A percentile compares a stretch with the other conserved stretches of the same genome.
Conservation (phyloP, 2,329 filamentous ascomycete species). For the Davidsoniella eucalypti region DNA sequence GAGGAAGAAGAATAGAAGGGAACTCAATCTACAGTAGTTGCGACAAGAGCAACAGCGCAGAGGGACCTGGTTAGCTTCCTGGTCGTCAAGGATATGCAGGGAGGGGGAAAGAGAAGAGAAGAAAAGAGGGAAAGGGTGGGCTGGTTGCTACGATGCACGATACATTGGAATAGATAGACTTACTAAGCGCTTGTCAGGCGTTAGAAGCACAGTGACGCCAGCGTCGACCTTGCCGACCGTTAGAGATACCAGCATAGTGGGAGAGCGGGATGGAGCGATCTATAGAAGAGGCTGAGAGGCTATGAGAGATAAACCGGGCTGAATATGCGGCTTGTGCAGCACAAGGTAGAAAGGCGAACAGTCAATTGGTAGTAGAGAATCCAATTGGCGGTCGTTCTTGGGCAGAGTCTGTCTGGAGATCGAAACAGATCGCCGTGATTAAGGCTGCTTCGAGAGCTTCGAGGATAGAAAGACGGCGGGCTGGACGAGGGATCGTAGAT, state of each 20-base stretch:
- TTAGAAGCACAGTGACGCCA: conserved; percentile 90
- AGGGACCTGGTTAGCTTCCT: conserved; percentile 12
- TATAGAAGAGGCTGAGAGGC: no score
- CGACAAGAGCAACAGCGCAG: neutral
- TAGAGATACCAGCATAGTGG: conserved; percentile 77
- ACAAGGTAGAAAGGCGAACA: no score
- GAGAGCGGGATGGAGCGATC: neutral
- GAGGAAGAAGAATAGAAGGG: conserved; percentile 87
- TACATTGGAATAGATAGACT: conserved; percentile 19
- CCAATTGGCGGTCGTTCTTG: no score
- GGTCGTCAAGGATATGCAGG: neutral
- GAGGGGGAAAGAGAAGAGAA: neutral
- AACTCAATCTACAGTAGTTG: conserved; percentile 66
- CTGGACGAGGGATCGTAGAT: no score
- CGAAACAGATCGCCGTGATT: no score
- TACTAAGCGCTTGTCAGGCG: conserved; percentile 92
- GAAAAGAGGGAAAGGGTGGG: neutral
- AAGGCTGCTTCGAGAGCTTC: no score
- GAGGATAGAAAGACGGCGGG: no score
- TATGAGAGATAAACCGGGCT: no score
- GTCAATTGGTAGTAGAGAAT: no score
- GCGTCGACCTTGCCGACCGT: conserved; percentile 99
- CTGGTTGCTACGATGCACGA: neutral
- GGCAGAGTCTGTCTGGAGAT: no score
- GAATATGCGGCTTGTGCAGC: no score